Conservation (phyloP, 306 rosid genomes). For the Begonia masoniana region DNA sequence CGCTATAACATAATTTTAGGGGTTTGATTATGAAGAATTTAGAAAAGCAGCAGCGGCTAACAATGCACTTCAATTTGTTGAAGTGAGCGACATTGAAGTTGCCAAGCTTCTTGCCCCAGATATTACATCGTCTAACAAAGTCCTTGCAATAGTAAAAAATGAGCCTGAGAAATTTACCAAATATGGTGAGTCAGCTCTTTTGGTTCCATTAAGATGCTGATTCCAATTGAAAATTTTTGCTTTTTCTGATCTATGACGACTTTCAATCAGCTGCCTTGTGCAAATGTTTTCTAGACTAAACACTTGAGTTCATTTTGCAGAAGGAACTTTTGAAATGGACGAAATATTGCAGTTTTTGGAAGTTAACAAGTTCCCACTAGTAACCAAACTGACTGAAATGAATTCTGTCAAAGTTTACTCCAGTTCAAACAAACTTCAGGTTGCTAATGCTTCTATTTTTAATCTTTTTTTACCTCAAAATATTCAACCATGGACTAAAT, state of each 20-base stretch:
- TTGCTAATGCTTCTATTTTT: constrained; percentile 10
- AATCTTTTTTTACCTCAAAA: background rate
- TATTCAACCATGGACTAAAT: too few species aligned
- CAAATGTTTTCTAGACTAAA: background rate
- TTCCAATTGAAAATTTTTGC: too few species aligned
- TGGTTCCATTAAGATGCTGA: background rate
- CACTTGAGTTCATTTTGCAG: constrained; percentile 29
- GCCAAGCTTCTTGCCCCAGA: constrained; percentile 65
- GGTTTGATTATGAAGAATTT: constrained; percentile 56
- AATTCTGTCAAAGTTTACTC: constrained; percentile 64
- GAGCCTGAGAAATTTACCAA: constrained; percentile 75
- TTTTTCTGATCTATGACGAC: background rate
- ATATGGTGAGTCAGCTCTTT: constrained; percentile 50
- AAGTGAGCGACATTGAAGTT: constrained; percentile 38
- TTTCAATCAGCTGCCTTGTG: too few species aligned
- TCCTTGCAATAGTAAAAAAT: constrained; percentile 67
- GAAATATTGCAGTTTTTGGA: constrained; percentile 57
- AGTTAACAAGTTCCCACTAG: constrained; percentile 73
- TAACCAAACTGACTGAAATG: constrained; percentile 59
- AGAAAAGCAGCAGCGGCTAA: constrained; percentile 58
- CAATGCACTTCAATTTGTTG: constrained; percentile 73
- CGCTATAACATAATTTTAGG: constrained; percentile 29
- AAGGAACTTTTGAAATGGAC: constrained; percentile 44
- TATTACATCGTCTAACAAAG: constrained; percentile 23
- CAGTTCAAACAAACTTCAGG: constrained; percentile 81